phyloP scores from a whole-genome alignment of 345 rosid species.

The Sisymbrium irio region DNA sequence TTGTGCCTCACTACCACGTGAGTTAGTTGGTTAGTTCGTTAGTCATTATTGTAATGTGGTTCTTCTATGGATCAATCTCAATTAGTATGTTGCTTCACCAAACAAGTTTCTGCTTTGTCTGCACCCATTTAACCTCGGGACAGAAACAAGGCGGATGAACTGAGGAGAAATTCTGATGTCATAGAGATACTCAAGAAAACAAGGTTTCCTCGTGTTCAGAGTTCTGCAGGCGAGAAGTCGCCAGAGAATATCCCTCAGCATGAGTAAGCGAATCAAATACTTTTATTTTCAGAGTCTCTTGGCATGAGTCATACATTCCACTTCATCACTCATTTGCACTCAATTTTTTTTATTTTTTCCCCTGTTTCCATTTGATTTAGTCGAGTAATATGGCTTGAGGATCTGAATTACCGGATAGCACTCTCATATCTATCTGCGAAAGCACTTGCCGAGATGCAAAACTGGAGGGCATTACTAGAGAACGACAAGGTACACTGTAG shows the following conservation, averaged over 20 bases:
- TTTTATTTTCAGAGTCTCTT: not conserved
- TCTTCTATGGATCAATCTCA: constrained; percentile 89
- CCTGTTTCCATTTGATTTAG: constrained; percentile 37
- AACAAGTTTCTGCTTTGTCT: constrained; percentile 92
- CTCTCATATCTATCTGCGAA: constrained; percentile 91
- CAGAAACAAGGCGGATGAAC: constrained; percentile 96
- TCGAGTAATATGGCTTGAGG: constrained; percentile 98
- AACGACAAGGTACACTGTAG: constrained; percentile 69
- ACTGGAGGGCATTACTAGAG: constrained; percentile 94
- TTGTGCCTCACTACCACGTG: not conserved
- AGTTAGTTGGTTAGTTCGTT: not conserved
- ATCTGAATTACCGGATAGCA: constrained; percentile 93
- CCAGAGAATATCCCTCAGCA: constrained; percentile 93
- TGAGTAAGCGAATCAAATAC: constrained; percentile 56
- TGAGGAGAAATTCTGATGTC: constrained; percentile 88
- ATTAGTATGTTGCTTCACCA: constrained; percentile 91
- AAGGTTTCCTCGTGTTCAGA: constrained; percentile 77
- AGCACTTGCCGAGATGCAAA: constrained; percentile 98
- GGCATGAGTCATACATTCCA: not conserved
- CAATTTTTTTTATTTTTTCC: not conserved
- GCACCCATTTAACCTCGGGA: constrained; percentile 93
- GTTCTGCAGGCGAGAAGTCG: constrained; percentile 59
- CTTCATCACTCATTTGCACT: not conserved
- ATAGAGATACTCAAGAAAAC: constrained; percentile 96
- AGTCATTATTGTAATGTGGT: not conserved